Percentiles rank a stretch among this genome's conserved stretches.
Evolutionary conservation across 2,329 filamentous ascomycete genomes (phyloP).

Genomic region (Corinectria fuckeliana): DNA sequence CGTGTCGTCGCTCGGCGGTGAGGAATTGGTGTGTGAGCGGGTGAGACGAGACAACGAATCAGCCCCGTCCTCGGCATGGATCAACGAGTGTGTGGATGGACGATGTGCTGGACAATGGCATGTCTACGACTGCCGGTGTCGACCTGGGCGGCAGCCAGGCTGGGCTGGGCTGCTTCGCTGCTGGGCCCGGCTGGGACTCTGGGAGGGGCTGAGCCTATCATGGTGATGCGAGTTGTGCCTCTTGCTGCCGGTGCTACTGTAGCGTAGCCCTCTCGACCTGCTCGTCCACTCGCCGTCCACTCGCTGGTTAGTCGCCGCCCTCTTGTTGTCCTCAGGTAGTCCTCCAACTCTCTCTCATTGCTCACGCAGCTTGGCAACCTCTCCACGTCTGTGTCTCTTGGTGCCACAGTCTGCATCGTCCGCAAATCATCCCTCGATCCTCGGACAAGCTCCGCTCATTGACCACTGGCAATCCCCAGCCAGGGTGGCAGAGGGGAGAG

Average conservation of each 20-base stretch:
- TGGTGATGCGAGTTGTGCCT: conserved; percentile 10
- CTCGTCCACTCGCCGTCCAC: conserved; percentile 8
- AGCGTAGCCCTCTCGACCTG: conserved; percentile 19
- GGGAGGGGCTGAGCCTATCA: conserved; percentile 21
- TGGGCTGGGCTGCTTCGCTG: conserved; percentile 10
- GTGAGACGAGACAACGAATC: conserved; percentile 3
- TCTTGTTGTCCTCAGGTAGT: conserved; percentile 10
- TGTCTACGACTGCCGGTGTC: conserved; percentile 14
- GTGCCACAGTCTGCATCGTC: conserved; percentile 17
- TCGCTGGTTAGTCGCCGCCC: background rate
- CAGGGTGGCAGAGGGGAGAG: conserved; percentile 28
- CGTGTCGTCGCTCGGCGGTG: conserved; percentile 15
- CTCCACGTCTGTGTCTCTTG: background rate
- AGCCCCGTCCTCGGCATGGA: conserved; percentile 9
- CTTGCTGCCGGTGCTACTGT: conserved; percentile 16
- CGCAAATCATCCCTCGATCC: conserved; percentile 31
- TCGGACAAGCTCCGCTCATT: conserved; percentile 30
- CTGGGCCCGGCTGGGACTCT: conserved; percentile 14
- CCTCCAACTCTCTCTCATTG: conserved; percentile 9
- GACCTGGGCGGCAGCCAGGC: conserved; percentile 12
- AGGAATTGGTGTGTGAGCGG: background rate
- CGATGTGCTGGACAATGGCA: conserved; percentile 17
- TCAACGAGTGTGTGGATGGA: conserved; percentile 11
- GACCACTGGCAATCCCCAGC: conserved; percentile 26
- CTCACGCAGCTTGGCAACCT: too few species aligned